Base-by-base conservation (phyloP, 2,329 filamentous ascomycete genomes). In the Arthrobotrys musiformis region DNA sequence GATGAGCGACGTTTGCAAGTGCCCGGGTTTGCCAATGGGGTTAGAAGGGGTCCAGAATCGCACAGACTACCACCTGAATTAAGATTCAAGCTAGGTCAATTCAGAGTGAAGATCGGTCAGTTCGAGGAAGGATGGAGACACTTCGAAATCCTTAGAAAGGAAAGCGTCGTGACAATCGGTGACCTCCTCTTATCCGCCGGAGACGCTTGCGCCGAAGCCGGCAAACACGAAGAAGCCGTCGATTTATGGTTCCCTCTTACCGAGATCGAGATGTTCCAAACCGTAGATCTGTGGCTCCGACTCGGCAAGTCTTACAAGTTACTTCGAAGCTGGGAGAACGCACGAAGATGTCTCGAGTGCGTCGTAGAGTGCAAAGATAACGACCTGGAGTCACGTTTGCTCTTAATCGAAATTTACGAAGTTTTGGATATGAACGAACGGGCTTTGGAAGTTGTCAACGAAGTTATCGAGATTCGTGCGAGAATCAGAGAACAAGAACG, bases 41-140 rank as follows among this genome's bases (percentile, higher is more conserved):
- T 9, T 17, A 50, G 33, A 5, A 52, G 46, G 24, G 68, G 61
- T 0, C 33, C 28, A 19, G 42, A 50, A 24, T 85, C 87, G 0
- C 97, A 97, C 82, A 93, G 93, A 0, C 83, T 87, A 42, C 94
- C 94, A 0, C 83, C 94, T 4, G 93, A 97, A 79, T 85, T 99
- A 46, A 90, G 94, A 19, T 88, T 93, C 30, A 95, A 94, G 82
- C 85, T 99, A 79, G 94, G 92, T 2, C 85, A 94, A 2, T 94
- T 93, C 82, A 90, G 95, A n/a, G 84, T 97, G 37, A 90, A 89
- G 68, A 85, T 93, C 75, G 89, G 89, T 0, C 85, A 90, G 26
- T 85, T 88, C 22, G 85, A 89, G 13, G 94, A 98, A 85, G 93
- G 93, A 17, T 56, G 91, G 89, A 84, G 84, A 79, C 92, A 94